Evolutionary conservation across 129 eudicot genomes (phyloP), one percentile per base, ranked within the genome.

Genomic region (Helianthus annuus): DNA sequence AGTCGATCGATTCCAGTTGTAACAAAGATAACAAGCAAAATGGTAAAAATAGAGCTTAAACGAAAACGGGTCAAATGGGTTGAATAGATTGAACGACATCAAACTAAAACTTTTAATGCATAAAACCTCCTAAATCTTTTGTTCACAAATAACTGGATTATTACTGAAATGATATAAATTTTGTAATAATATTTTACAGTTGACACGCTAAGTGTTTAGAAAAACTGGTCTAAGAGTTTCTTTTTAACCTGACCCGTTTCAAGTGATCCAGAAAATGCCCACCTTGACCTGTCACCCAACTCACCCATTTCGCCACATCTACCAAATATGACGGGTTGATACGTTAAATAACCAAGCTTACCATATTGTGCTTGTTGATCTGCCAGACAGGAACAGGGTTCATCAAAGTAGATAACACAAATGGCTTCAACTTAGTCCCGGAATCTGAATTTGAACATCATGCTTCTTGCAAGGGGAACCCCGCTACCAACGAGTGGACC

Each of bases 321-420:
- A 58, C 22, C 29, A 64, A 11, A 16, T 5, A 46, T 15, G 19
- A 29, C 0, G 27, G 13, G 5, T 10, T 48, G 29, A 72, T 60
- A 5, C 39, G 62, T 61, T n/a, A 49, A 10, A 69, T 34, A 32
- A 36, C 63, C 19, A 39, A 62, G 70, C n/a, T 76, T 59, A 76
- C 76, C 14, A 13, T 60, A 61, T 49, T 59, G 12, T 40, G 55
- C 54, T 54, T 70, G 40, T 74, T 70, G 70, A 71, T 71, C 40
- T 62, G 54, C n/a, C 80, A 93, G 98, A 93, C 98, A 60, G 98
- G 98, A 80, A 89, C 95, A 66, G 98, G 98, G 69, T 93, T 93
- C 81, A 93, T 93, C 79, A 85, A 82, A 66, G 73, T 83, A 78
- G 98, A 87, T 69, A 78, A 36, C 59, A 76, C 15, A 73, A 76